A percentile compares a stretch with the other conserved stretches of the same genome.
Evolutionary conservation across 2,329 filamentous ascomycete genomes (phyloP).

Genomic region (Xylariaceae sp.): DNA sequence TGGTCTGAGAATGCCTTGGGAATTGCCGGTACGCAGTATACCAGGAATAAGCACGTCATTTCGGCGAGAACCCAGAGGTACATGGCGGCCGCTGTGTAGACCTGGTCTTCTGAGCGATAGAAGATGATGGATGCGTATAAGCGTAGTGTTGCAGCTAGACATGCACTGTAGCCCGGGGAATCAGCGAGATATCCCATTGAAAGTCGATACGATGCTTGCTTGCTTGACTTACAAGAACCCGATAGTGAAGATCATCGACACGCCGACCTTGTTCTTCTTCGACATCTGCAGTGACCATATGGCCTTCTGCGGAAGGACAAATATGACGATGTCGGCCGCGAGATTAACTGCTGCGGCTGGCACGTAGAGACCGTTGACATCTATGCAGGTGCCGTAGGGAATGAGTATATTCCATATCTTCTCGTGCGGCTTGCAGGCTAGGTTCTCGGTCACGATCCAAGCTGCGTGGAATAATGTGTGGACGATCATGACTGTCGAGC

Average conservation of each 20-base stretch:
- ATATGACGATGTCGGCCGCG: conserved; percentile 38
- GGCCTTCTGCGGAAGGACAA: conserved; percentile 37
- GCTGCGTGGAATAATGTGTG: conserved; percentile 18
- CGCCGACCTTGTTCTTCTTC: conserved; percentile 36
- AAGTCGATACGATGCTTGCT: neutral
- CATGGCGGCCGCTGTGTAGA: conserved; percentile 34
- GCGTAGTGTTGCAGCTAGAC: conserved; percentile 33
- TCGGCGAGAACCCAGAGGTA: conserved; percentile 39
- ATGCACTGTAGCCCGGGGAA: conserved; percentile 29
- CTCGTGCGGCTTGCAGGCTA: conserved; percentile 26
- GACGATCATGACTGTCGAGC: conserved; percentile 18
- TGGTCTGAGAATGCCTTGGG: conserved; percentile 28
- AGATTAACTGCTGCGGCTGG: conserved; percentile 40
- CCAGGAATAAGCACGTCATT: conserved; percentile 42
- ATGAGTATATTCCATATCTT: conserved; percentile 25
- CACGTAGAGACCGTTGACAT: conserved; percentile 39
- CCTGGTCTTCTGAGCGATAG: conserved; percentile 24
- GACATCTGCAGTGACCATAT: conserved; percentile 39
- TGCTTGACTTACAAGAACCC: conserved; percentile 37
- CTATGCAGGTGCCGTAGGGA: conserved; percentile 31
- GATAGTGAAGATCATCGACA: conserved; percentile 37
- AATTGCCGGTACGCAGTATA: conserved; percentile 34
- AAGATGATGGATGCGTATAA: conserved; percentile 29
- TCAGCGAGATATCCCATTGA: neutral
- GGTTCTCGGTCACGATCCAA: conserved; percentile 22